Conservation (phyloP, 768 basidiomycete genomes). For the Kwoniella dejecticola region DNA sequence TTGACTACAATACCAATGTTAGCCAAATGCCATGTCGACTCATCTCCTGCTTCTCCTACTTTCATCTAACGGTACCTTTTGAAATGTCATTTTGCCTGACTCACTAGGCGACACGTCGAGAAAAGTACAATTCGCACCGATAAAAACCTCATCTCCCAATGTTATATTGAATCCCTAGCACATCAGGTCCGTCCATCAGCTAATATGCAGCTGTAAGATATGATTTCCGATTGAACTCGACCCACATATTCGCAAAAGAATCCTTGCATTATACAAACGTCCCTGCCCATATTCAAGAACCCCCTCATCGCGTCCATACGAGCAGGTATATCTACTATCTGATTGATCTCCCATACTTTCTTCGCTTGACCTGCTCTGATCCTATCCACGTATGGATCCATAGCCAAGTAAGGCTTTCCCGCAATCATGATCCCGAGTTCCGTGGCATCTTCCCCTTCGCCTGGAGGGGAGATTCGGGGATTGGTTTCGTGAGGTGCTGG, state of each 20-base stretch:
- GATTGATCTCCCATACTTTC: conserved; percentile 34
- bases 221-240: no score
- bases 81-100: conserved; percentile 5
- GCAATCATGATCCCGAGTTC: conserved; percentile 32
- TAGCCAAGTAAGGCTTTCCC: conserved; percentile 36
- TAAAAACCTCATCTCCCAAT: conserved; percentile 39
- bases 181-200: neutral
- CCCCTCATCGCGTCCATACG: conserved; percentile 24
- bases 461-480: neutral
- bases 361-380: conserved; percentile 21
- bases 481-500: conserved; percentile 4
- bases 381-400: conserved; percentile 28
- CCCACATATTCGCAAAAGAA: conserved; percentile 51
- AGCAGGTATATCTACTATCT: conserved; percentile 20
- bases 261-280: conserved; percentile 26
- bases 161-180: conserved; percentile 51
- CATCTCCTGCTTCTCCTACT: neutral
- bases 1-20: conserved; percentile 39
- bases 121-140: conserved; percentile 45
- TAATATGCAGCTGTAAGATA: neutral
- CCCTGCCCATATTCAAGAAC: conserved; percentile 17
- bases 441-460: neutral
- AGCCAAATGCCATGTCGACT: no score
- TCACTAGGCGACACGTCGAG: conserved; percentile 47
- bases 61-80: no score